phyloP scores from a whole-genome alignment of 768 basidiomycete genomes.

The Lactifluus hygrophoroides region DNA sequence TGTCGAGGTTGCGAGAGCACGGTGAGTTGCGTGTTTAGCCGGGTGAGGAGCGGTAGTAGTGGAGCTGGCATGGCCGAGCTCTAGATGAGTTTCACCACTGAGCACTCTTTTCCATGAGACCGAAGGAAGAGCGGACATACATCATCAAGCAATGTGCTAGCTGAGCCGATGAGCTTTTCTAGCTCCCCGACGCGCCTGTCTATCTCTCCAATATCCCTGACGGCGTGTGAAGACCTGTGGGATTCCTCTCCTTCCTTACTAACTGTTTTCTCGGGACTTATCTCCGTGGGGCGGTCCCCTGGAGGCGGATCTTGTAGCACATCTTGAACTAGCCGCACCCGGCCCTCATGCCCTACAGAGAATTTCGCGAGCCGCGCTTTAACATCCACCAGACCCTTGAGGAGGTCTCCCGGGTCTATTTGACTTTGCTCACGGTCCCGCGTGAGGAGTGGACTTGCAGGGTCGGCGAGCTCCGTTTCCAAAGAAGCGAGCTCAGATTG shows the following conservation, averaged over 20 bases:
- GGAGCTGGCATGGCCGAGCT: constrained; percentile 67
- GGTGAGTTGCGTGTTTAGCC: constrained; percentile 77
- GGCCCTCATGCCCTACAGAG: constrained; percentile 53
- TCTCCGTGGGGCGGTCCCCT: constrained; percentile 17
- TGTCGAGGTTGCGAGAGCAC: constrained; percentile 93
- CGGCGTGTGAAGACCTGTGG: constrained; percentile 23
- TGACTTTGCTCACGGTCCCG: constrained; percentile 51
- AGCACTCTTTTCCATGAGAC: neutral
- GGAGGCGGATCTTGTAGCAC: constrained; percentile 37
- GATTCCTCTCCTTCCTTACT: constrained; percentile 10
- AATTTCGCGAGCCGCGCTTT: constrained; percentile 61
- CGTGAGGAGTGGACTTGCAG: constrained; percentile 58
- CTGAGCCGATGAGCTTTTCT: constrained; percentile 76
- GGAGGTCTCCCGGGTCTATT: constrained; percentile 65
- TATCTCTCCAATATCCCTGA: constrained; percentile 56
- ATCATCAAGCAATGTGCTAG: constrained; percentile 73
- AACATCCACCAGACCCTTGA: constrained; percentile 70
- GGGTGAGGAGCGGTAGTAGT: constrained; percentile 70
- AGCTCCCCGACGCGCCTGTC: constrained; percentile 79
- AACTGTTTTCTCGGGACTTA: constrained; percentile 3
- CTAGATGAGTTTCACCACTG: constrained; percentile 30
- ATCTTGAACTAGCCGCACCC: constrained; percentile 53
- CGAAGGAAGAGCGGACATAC: constrained; percentile 34
- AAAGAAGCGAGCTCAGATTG: constrained; percentile 74
- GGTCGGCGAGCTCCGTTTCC: constrained; percentile 76